Percentiles rank a stretch among this genome's conserved stretches.
These are phyloP conservation scores for Xylaria grammica DNA, from an alignment of 495 filamentous ascomycete genomes.

Conservation along the genomic window DNA sequence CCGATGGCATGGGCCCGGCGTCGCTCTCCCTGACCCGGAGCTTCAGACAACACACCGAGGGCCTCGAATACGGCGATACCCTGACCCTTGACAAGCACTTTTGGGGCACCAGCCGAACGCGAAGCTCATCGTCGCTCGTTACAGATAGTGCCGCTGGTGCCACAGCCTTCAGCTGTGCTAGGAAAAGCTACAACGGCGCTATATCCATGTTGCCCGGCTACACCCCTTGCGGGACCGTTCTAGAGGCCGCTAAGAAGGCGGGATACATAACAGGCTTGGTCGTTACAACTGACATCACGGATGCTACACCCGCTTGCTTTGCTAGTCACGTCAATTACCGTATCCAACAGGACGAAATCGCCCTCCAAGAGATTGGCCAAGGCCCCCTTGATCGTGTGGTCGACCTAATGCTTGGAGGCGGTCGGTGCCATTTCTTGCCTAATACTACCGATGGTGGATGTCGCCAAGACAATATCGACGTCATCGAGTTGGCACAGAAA, in stretches of 20 bases:
- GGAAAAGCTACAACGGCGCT: conserved; percentile 95
- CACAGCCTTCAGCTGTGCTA: conserved; percentile 90
- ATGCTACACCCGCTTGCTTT: conserved; percentile 97
- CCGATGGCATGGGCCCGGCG: conserved; percentile 96
- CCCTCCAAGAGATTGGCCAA: conserved; percentile 82
- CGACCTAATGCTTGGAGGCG: conserved; percentile 91
- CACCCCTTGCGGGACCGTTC: conserved; percentile 87
- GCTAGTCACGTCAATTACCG: conserved; percentile 84
- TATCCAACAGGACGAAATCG: conserved; percentile 84
- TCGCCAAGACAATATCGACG: conserved; percentile 71
- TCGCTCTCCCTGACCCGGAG: conserved; percentile 82
- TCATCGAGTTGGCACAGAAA: conserved; percentile 68
- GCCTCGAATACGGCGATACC: conserved; percentile 69
- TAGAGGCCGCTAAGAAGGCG: conserved; percentile 89
- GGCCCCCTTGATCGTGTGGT: conserved; percentile 85
- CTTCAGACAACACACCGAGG: conserved; percentile 73
- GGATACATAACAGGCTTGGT: conserved; percentile 94
- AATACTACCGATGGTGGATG: conserved; percentile 80
- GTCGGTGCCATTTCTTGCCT: conserved; percentile 89
- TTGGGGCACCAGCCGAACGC: conserved; percentile 86
- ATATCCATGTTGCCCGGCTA: conserved; percentile 87
- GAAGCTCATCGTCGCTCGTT: conserved; percentile 79
- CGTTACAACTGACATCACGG: conserved; percentile 93
- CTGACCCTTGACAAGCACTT: conserved; percentile 83
- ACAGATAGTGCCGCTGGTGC: conserved; percentile 96